Base-by-base conservation (phyloP, 257 asterid genomes). In the Solanum pennellii region DNA sequence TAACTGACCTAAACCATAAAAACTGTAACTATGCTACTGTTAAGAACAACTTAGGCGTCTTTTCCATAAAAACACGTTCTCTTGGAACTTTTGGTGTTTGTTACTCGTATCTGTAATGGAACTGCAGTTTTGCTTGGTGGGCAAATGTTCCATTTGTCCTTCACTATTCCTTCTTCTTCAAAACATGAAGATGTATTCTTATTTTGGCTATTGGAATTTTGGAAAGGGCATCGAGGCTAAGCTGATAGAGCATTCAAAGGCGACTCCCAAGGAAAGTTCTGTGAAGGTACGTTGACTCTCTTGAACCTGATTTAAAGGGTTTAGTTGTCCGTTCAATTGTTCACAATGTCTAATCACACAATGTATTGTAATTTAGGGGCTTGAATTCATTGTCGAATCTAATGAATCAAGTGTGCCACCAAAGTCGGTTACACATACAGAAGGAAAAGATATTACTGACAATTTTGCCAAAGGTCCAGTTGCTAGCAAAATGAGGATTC, bases 141-240 rank as follows among this genome's bases (percentile, higher is more conserved):
- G 31, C 10, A 82, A 60, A 29, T 79, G 27, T 76, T 44, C 74
- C 21, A 76, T 6, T 86, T 16, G 82, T 80, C 37, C 27, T 62
- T 42, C 29, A 47, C 12, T 73, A 9, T 56, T 31, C 60, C 23
- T 68, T 69, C 33, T 65, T 77, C 13, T 29, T 79, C 47, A 35
- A 72, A 65, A 42, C 52, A 74, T 52, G 9, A 21, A 33, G 52
- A 71, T 25, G 56, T 33, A 62, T 85, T 39, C 89, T 80, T 52
- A 21, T 73, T 73, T 72, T 52, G 83, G 2, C 47, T 21, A 76
- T 84, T 84, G 87, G 37, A 39, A 65, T 85, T 49, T 52, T 6
- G 88, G 83, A 74, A 92, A 95, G 98, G 96, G 92, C 56, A 88
- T 92, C 27, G 95, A 92, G 79, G 88, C 90, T n/a, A 93, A 94